Percentiles rank a stretch among this genome's conserved stretches.
phyloP scores from a whole-genome alignment of 345 rosid species.

The Brassica rapa region DNA sequence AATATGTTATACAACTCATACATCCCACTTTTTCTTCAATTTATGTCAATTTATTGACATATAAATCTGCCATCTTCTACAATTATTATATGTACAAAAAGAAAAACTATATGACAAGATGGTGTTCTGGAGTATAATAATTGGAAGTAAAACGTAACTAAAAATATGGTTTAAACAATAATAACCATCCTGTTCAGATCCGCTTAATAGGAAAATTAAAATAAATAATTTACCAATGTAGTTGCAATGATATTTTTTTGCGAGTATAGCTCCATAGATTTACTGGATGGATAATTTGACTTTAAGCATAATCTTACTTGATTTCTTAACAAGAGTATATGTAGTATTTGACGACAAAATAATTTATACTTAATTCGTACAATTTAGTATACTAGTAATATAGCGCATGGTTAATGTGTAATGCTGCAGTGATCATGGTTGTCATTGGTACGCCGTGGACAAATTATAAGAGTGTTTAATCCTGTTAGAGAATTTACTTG shows the following conservation, averaged over 20 bases:
- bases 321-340: constrained; percentile 12
- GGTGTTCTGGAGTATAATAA: not conserved
- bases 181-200: not conserved
- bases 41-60: not conserved
- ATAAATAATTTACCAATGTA: constrained; percentile 4
- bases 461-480: too few relatives aligned
- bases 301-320: constrained; percentile 33
- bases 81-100: not conserved
- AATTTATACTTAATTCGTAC: not conserved
- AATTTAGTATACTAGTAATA: not conserved
- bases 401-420: not conserved
- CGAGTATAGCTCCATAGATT: constrained; percentile 8
- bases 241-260: constrained; percentile 21
- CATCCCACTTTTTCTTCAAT: not conserved
- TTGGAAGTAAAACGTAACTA: constrained; percentile 1
- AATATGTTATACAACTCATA: not conserved
- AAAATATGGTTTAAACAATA: not conserved
- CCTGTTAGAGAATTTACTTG: too few relatives aligned
- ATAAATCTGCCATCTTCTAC: not conserved
- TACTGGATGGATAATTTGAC: constrained; percentile 31
- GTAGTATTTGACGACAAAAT: too few relatives aligned
- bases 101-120: not conserved
- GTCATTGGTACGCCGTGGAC: too few relatives aligned
- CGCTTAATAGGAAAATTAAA: not conserved
- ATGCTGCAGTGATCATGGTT: not conserved